A percentile compares a stretch with the other conserved stretches of the same genome.
Conservation (phyloP, 768 basidiomycete species). For the Neoboletus subvelutipes region DNA sequence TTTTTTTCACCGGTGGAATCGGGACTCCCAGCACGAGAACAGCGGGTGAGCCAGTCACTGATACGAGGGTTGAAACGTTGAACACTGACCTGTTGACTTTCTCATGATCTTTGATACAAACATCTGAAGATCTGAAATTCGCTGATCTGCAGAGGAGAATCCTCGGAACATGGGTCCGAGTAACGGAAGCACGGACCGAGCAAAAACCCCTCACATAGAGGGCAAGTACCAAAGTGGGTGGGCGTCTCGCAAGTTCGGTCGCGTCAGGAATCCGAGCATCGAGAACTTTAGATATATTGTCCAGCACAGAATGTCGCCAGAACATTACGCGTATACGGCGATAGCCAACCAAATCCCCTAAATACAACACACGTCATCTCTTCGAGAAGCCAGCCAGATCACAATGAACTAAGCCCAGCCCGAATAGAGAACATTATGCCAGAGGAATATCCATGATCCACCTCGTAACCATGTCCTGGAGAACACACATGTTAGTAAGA, state of each 20-base stretch:
- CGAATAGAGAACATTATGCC: constrained; percentile 7
- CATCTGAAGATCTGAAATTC: too few species aligned
- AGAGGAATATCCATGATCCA: constrained; percentile 60
- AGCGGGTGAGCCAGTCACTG: too few species aligned
- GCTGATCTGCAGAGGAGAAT: not conserved
- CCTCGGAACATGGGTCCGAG: not conserved
- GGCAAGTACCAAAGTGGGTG: not conserved
- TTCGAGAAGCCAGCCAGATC: not conserved
- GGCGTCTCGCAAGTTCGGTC: too few species aligned
- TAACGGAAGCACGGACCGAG: not conserved
- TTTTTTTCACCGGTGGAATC: too few species aligned
- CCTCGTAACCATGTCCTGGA: constrained; percentile 57
- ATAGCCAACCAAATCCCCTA: not conserved
- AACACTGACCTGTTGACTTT: too few species aligned
- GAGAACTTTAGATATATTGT: not conserved
- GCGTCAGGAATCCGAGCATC: not conserved
- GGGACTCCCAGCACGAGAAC: too few species aligned
- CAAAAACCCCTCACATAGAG: not conserved
- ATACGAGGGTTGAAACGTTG: too few species aligned
- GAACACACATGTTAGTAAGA: not conserved
- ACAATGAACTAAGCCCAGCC: not conserved
- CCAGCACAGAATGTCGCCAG: not conserved
- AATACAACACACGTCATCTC: not conserved
- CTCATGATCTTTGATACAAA: too few species aligned
- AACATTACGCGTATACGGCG: not conserved